These are phyloP conservation scores for Magnolia officinalis DNA, from an alignment of 164 flowering plant species.

Conservation along the genomic window DNA sequence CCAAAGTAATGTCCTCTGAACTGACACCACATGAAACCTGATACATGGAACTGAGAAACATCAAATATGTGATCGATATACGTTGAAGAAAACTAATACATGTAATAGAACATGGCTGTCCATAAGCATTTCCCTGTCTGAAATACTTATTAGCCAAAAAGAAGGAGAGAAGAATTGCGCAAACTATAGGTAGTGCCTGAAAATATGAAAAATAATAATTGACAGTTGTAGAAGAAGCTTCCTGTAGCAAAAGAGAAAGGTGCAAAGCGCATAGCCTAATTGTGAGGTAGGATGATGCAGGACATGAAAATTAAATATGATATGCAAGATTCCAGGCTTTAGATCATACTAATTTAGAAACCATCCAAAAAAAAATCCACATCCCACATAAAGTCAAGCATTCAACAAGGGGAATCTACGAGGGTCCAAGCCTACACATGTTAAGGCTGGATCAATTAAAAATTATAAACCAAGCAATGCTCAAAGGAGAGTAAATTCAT, in stretches of 20 bases:
- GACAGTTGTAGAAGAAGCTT: not conserved
- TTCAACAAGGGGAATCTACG: too few species aligned
- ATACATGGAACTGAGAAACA: not conserved
- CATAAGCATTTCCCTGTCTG: not conserved
- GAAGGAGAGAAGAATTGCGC: not conserved
- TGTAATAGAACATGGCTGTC: not conserved
- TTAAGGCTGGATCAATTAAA: too few species aligned
- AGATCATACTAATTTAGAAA: too few species aligned
- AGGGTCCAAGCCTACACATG: too few species aligned
- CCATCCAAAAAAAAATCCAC: too few species aligned
- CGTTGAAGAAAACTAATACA: not conserved
- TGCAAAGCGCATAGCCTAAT: too few species aligned
- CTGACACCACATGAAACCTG: conserved; percentile 32
- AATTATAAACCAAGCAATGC: too few species aligned
- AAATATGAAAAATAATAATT: not conserved
- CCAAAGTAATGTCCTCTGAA: conserved; percentile 18
- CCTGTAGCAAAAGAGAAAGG: not conserved
- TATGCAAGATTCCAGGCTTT: too few species aligned
- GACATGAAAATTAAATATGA: too few species aligned
- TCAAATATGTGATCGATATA: not conserved
- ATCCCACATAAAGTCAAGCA: too few species aligned
- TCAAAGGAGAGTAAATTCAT: too few species aligned
- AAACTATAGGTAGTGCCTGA: not conserved
- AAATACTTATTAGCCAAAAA: not conserved
- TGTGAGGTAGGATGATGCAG: too few species aligned